Evolutionary conservation across 192 early-diverging fungal genomes (phyloP).

Genomic region (Coemansia sp.): DNA sequence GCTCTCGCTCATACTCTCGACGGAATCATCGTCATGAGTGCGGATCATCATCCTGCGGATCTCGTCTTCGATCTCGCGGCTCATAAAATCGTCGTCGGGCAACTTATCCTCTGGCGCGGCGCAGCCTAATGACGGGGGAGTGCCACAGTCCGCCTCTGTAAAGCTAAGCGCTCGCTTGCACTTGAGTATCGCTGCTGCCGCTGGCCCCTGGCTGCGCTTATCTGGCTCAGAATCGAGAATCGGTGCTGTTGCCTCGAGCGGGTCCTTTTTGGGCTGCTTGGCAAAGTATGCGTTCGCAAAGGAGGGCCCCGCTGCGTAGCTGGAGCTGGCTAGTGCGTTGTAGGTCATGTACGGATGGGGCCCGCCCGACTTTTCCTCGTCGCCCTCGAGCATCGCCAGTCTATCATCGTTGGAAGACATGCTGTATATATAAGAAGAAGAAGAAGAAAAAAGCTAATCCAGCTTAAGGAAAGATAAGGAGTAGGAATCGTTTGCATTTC

Average conservation of each 20-base stretch:
- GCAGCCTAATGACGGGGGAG: background rate
- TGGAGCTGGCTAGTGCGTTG: conserved; percentile 16
- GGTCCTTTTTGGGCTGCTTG: conserved; percentile 4
- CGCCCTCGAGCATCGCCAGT: too few species aligned
- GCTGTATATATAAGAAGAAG: background rate
- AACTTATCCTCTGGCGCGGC: background rate
- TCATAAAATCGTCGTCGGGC: conserved; percentile 21
- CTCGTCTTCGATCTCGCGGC: conserved; percentile 40
- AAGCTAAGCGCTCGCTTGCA: conserved; percentile 6
- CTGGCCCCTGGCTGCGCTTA: conserved; percentile 6
- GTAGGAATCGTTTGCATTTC: too few species aligned
- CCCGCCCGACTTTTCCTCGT: background rate
- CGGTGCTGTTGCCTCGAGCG: background rate
- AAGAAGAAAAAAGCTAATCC: background rate
- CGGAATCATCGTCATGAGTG: conserved; percentile 13
- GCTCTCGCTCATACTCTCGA: conserved; percentile 24
- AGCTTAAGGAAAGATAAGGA: background rate
- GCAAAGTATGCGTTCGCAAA: conserved; percentile 21
- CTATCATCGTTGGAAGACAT: background rate
- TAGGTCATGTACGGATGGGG: conserved; percentile 17
- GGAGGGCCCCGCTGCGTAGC: conserved; percentile 15
- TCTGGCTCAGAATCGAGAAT: background rate
- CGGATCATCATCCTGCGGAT: conserved; percentile 49
- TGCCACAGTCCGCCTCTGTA: background rate
- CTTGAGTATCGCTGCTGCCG: conserved; percentile 23